A percentile compares a stretch with the other conserved stretches of the same genome.
These are phyloP conservation scores for Cyberlindnera sargentensis DNA, from an alignment of 805 yeast species.

Conservation along the genomic window DNA sequence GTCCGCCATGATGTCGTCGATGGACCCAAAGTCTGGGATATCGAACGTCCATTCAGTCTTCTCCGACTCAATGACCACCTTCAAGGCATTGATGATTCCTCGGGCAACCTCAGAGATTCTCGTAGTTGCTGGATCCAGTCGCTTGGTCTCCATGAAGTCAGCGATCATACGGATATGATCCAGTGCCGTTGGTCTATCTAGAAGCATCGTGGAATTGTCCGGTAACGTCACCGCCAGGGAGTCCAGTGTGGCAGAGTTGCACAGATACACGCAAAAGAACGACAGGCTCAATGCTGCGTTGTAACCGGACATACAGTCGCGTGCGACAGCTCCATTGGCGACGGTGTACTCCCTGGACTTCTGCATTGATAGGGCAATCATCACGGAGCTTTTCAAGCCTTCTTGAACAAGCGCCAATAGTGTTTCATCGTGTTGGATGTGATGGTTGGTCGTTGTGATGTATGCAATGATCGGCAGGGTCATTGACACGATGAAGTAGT, in stretches of 20 bases:
- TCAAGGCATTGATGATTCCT: constrained; percentile 35
- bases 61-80: constrained; percentile 18
- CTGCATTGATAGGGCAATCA: constrained; percentile 32
- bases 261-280: constrained; percentile 30
- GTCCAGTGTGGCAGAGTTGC: constrained; percentile 19
- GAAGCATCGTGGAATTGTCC: neutral
- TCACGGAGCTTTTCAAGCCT: constrained; percentile 35
- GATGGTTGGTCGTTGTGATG: constrained; percentile 29
- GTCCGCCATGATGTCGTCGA: too few species aligned
- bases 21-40: too few species aligned
- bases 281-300: constrained; percentile 36
- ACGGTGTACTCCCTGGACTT: constrained; percentile 24
- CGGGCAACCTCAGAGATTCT: constrained; percentile 37
- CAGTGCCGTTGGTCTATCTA: constrained; percentile 18
- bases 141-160: constrained; percentile 19
- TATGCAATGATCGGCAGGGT: constrained; percentile 38
- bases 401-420: constrained; percentile 31
- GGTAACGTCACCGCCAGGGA: constrained; percentile 5
- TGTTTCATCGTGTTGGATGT: constrained; percentile 34
- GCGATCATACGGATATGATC: constrained; percentile 17
- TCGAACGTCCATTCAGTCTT: too few species aligned
- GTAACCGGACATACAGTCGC: constrained; percentile 38
- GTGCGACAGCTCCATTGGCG: constrained; percentile 38
- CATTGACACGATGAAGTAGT: constrained; percentile 34
- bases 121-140: constrained; percentile 35